Evolutionary conservation across 2,329 filamentous ascomycete genomes (phyloP), one percentile per base, ranked within the genome.

Genomic region (Phoma sp.): DNA sequence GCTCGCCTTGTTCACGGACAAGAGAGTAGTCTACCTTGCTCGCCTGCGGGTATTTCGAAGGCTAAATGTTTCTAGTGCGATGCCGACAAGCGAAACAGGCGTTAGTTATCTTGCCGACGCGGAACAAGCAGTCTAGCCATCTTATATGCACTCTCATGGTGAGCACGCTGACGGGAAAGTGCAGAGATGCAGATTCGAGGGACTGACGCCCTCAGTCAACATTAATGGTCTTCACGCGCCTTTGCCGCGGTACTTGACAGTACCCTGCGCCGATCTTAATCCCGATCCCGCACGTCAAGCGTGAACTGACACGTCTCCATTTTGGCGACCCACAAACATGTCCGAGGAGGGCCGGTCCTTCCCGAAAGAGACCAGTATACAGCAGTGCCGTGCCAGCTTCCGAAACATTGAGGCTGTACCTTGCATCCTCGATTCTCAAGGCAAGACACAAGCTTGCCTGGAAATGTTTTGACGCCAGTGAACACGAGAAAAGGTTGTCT

Each of bases 191-290:
- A 9, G 25, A 18, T 18, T 24, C 33, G 44, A 36, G 29, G 24
- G 40, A 14, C 29, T 54, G 29, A 41, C 35, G 40, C 13, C 13
- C 4, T 42, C 14, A 22, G 14, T 47, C 40, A 24, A 9, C 2
- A 18, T 41, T 41, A 4, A 29, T 3, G 27, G 27, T 35, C 22
- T 36, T 30, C 45, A 49, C 41, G 32, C 23, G n/a, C n/a, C 33
- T 44, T 29, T 45, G 32, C 46, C 46, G 52, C 46, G 45, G 45
- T 41, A 41, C 45, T 18, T 14, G 36, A 36, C 30, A 37, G 30
- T 36, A 41, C 52, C 52, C 52, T 54, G 52, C 30, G 52, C 44
- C 45, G 52, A 54, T 54, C 52, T 29, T 29, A 40, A 54, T 45
- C 46, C 41, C 45, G 45, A 54, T 49, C 45, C 52, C 45, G 52